Base-by-base conservation (phyloP, 1,284 basidiomycete species). In the Puccinia coronata region DNA sequence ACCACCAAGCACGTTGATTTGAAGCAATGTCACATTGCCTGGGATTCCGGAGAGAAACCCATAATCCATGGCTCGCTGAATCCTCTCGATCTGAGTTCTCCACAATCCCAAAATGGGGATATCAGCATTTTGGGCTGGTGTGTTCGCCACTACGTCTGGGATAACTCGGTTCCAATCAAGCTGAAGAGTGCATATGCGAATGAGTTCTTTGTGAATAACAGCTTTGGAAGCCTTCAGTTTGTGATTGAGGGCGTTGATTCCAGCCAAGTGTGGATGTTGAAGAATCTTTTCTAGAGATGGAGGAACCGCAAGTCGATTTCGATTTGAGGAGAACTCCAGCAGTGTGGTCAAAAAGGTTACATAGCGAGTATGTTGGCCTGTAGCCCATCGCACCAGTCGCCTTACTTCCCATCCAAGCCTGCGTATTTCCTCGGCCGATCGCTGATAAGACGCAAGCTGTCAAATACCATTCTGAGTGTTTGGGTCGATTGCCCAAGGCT, bases 321-420 rank as follows among this genome's bases (percentile, higher is more conserved):
- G 43, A 47, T 47, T 16, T 47, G 9, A 8, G 43, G 43, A 16
- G 16, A 47, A 16, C 43, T 47, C 9, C 8, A 47, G 16, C 9
- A 47, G 43, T 8, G 43, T 16, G 43, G 8, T 47, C 43, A 47
- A 16, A 16, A 8, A 16, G 16, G 8, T 47, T 8, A 47, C 43
- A 16, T 47, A 16, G 43, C 18, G 49, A 2, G 1, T 8, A 36
- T 53, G 71, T 4, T n/a, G n/a, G 23, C 31, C 14, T n/a, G 43
- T 65, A 18, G 47, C 43, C 74, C 74, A 76, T 47, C 43, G 1
- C 57, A 63, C 65, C 6, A 18, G 2, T 49, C 41, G 34, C 14
- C 74, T 5, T 16, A 51, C 43, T 31, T 76, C 74, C 74, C 55
- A 76, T 0, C 74, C 74, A 8, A 76, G 12, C 1, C 74, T 12